These are phyloP conservation scores for Scalesia atractyloides DNA, from an alignment of 129 eudicot species.

Conservation along the genomic window DNA sequence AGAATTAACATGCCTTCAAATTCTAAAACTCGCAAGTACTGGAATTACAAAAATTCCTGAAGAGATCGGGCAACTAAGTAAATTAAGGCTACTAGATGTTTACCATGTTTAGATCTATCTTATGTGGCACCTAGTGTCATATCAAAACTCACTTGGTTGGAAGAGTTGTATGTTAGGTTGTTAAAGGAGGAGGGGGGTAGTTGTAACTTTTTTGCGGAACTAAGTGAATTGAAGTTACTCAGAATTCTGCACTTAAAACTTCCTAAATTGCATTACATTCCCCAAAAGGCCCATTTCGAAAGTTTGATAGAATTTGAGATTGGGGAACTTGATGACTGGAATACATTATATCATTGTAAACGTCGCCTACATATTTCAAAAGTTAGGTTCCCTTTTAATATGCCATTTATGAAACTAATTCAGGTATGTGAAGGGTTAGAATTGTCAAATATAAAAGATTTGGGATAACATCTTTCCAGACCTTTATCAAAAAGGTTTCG, in stretches of 20 bases:
- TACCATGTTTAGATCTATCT: background rate
- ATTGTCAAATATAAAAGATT: background rate
- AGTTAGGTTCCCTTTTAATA: background rate
- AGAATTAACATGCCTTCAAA: constrained; percentile 15
- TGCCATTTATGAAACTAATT: background rate
- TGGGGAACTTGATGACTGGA: too few relatives aligned
- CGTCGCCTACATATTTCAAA: background rate
- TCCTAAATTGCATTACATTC: background rate
- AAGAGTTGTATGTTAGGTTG: constrained; percentile 10
- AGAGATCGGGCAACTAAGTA: background rate
- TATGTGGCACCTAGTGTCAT: constrained; percentile 8
- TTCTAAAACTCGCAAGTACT: background rate
- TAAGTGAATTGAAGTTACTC: background rate
- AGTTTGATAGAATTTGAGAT: background rate
- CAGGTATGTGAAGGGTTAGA: background rate
- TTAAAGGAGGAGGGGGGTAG: too few relatives aligned
- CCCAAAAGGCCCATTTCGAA: background rate
- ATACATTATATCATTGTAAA: background rate
- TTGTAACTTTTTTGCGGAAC: background rate
- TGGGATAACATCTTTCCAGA: background rate
- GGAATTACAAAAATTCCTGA: background rate
- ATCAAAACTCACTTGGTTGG: constrained; percentile 1
- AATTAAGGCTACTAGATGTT: constrained; percentile 3
- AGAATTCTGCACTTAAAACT: background rate
- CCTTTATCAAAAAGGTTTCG: background rate